Conservation (phyloP, 768 basidiomycete species). For the Tulasnella sp. region DNA sequence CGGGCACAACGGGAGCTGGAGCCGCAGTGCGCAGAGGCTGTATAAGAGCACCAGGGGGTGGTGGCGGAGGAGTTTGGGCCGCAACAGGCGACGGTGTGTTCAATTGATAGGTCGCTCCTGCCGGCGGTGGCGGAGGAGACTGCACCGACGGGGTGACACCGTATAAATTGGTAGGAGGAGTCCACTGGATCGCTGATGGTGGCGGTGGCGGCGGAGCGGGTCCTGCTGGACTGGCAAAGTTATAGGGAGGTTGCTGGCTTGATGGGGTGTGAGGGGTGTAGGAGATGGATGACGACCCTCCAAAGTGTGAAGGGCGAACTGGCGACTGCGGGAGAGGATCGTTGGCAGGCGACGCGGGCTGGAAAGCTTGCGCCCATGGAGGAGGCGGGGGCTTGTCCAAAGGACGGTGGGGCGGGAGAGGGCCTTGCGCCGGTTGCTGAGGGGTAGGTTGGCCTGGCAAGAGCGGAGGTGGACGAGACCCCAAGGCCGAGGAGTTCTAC, state of each 20-base stretch:
- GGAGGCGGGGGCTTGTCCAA: conserved; percentile 22
- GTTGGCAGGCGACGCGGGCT: conserved; percentile 18
- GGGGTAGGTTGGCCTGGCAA: not conserved
- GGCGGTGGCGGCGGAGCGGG: conserved; percentile 19
- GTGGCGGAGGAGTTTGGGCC: conserved; percentile 9
- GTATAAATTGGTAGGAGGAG: conserved; percentile 3
- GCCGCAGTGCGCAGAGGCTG: conserved; percentile 9
- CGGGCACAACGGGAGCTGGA: not conserved
- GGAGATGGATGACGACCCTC: conserved; percentile 15
- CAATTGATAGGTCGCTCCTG: conserved; percentile 3
- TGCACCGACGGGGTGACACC: not conserved
- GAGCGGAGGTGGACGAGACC: conserved; percentile 6
- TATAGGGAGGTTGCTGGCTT: conserved; percentile 10
- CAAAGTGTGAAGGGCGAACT: conserved; percentile 18
- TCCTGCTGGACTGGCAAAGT: conserved; percentile 15
- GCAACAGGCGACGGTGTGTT: conserved; percentile 1
- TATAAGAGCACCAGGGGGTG: not conserved
- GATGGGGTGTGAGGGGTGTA: conserved; percentile 19
- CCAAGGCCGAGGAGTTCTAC: not conserved
- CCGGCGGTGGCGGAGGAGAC: not conserved
- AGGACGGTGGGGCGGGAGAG: conserved; percentile 20
- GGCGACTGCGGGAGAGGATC: conserved; percentile 18
- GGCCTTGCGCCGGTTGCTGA: not conserved
- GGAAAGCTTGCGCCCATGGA: conserved; percentile 20
- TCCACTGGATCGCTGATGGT: conserved; percentile 17